These are phyloP conservation scores for Solanum chiquidenum DNA, from an alignment of 257 asterid species.

Conservation along the genomic window DNA sequence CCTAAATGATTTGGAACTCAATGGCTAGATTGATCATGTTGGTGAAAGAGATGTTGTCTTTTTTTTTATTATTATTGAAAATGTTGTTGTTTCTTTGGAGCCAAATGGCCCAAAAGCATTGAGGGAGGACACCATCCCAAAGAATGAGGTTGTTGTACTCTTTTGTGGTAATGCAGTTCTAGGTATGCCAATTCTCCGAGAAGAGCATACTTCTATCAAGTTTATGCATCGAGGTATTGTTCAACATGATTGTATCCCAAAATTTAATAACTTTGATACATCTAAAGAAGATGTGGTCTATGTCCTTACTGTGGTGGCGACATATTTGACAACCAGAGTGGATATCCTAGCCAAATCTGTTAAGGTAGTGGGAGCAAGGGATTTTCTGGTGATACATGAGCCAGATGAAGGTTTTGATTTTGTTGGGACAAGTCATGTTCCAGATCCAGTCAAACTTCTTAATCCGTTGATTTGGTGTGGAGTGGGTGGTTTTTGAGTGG, in stretches of 20 bases:
- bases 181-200: neutral
- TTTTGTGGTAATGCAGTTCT: neutral
- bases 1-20: neutral
- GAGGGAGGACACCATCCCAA: neutral
- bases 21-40: neutral
- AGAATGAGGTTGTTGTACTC: neutral
- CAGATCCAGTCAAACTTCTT: neutral
- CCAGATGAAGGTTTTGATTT: neutral
- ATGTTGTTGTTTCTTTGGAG: neutral
- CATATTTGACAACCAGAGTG: too few species aligned
- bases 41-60: too few species aligned
- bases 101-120: neutral
- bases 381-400: neutral
- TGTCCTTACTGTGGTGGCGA: neutral
- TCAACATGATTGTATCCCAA: neutral
- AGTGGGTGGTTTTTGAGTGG: neutral
- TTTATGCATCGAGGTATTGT: neutral
- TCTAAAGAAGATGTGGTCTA: neutral
- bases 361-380: neutral
- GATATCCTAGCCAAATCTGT: neutral
- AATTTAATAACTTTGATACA: too few species aligned
- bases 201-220: neutral
- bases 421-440: neutral
- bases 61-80: neutral
- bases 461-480: neutral